Conservation (phyloP, 2,329 filamentous ascomycete species). For the Helminthosporium solani region DNA sequence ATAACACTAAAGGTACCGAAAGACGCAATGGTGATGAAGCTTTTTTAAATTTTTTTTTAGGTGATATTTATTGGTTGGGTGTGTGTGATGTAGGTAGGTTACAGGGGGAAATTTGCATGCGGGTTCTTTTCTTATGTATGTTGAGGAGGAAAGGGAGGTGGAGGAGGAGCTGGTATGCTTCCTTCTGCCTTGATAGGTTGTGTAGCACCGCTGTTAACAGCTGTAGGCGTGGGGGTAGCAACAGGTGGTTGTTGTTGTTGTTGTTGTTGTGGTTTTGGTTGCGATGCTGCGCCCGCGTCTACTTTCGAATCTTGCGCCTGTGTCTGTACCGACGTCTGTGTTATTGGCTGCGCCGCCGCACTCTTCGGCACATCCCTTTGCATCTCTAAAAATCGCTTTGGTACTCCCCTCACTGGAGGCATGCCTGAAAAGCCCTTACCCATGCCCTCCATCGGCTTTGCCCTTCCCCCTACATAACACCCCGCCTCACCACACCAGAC, state of each 20-base stretch:
- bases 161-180: not conserved
- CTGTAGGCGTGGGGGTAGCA: not conserved
- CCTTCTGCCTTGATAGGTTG: not conserved
- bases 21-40: too few species aligned
- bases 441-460: constrained; percentile 29
- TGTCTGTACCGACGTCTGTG: not conserved
- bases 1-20: too few species aligned
- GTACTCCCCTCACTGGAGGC: constrained; percentile 73
- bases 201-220: not conserved
- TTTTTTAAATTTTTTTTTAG: too few species aligned
- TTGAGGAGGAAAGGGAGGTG: too few species aligned
- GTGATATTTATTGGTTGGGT: too few species aligned
- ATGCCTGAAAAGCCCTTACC: constrained; percentile 44
- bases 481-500: constrained; percentile 80
- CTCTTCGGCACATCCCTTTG: not conserved
- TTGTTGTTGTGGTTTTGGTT: not conserved
- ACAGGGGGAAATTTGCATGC: too few species aligned
- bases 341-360: not conserved
- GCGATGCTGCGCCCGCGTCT: not conserved
- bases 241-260: not conserved
- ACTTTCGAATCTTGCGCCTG: too few species aligned
- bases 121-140: too few species aligned
- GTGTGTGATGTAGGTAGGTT: too few species aligned
- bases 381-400: constrained; percentile 65
- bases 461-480: constrained; percentile 72